phyloP scores from a whole-genome alignment of 345 rosid genomes.

The Hibiscus tridactylites region DNA sequence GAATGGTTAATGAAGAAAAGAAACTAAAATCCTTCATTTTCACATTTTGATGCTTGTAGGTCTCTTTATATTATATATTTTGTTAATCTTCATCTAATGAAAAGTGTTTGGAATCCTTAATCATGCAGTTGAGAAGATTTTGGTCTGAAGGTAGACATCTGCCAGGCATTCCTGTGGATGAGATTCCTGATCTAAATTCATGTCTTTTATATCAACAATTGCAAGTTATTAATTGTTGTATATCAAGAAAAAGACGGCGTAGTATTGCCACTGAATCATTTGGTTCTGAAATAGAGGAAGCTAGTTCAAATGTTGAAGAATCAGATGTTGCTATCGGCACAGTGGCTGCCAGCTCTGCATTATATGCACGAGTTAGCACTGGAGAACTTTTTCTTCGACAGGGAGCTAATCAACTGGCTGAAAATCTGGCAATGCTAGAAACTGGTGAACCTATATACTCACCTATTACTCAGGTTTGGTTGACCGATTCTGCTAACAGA shows the following conservation, averaged over 20 bases:
- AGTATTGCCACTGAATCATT: slow-evolving; percentile 53
- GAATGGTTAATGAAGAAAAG: neutral
- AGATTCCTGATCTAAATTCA: slow-evolving; percentile 69
- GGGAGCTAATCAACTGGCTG: slow-evolving; percentile 45
- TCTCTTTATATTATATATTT: neutral
- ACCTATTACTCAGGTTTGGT: slow-evolving; percentile 75
- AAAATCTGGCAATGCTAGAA: slow-evolving; percentile 71
- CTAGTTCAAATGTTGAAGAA: slow-evolving; percentile 32
- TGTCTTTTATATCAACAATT: slow-evolving; percentile 79
- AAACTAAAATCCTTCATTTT: neutral
- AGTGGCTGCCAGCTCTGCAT: slow-evolving; percentile 27
- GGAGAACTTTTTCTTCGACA: slow-evolving; percentile 75
- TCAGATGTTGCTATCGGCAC: slow-evolving; percentile 21
- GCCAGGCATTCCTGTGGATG: slow-evolving; percentile 71
- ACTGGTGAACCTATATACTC: slow-evolving; percentile 84
- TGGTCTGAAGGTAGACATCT: slow-evolving; percentile 69
- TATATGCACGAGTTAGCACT: slow-evolving; percentile 41
- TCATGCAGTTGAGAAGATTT: slow-evolving; percentile 65
- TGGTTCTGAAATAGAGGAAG: slow-evolving; percentile 54
- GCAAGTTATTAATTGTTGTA: slow-evolving; percentile 86
- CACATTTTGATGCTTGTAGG: neutral
- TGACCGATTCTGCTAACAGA: slow-evolving; percentile 13
- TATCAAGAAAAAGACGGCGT: slow-evolving; percentile 64
- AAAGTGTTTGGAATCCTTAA: slow-evolving; percentile 12
- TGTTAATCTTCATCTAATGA: slow-evolving; percentile 13